A percentile compares a stretch with the other conserved stretches of the same genome.
Evolutionary conservation across 2,329 filamentous ascomycete species (phyloP).

Genomic region (Scolecobasidium constrictum): DNA sequence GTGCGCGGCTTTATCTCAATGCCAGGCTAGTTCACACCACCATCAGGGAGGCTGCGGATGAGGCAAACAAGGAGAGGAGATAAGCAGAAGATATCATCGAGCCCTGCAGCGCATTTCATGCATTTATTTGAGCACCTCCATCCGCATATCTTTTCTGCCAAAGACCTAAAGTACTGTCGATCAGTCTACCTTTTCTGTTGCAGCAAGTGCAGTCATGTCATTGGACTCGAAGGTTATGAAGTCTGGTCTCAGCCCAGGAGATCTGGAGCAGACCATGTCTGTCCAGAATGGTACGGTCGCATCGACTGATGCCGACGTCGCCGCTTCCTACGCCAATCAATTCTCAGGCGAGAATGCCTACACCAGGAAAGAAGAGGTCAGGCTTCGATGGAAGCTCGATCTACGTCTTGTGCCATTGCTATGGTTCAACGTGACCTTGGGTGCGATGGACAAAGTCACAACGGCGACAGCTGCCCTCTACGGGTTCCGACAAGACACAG

Average conservation of each 20-base stretch:
- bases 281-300: conserved; percentile 5
- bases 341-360: conserved; percentile 20
- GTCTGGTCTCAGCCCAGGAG: conserved; percentile 5
- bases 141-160: no score
- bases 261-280: conserved; percentile 9
- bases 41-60: no score
- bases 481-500: neutral
- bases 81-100: no score
- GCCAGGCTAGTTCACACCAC: no score
- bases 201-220: no score
- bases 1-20: conserved; percentile 1
- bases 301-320: conserved; percentile 16
- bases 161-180: no score
- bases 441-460: conserved; percentile 12
- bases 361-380: conserved; percentile 13
- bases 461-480: neutral
- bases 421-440: conserved; percentile 20
- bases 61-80: no score
- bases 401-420: conserved; percentile 29
- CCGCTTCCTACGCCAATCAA: conserved; percentile 19
- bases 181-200: no score
- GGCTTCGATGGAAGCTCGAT: conserved; percentile 32
- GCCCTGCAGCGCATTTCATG: no score
- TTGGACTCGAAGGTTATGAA: conserved; percentile 7
- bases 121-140: no score